These are phyloP conservation scores for Pyronema domesticum DNA, from an alignment of 495 filamentous ascomycete species.

Conservation along the genomic window DNA sequence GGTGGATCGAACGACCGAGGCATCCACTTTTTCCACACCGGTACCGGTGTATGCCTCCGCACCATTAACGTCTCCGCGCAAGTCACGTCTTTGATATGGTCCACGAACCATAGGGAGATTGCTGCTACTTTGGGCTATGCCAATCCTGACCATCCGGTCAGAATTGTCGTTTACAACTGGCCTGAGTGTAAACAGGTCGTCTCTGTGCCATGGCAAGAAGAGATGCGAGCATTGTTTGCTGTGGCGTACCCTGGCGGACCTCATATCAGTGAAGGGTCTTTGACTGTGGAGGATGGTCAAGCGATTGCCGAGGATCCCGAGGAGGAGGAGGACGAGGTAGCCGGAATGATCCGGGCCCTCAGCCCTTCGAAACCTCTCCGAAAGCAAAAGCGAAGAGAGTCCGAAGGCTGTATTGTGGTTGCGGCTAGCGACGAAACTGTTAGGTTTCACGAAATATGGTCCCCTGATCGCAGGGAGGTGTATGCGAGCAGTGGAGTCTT, in stretches of 20 bases:
- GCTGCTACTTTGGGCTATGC: constrained; percentile 87
- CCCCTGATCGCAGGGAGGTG: constrained; percentile 39
- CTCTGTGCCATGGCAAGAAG: constrained; percentile 71
- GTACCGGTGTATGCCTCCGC: constrained; percentile 66
- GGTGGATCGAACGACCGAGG: constrained; percentile 86
- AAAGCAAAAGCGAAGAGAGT: constrained; percentile 32
- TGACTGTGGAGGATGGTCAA: background rate
- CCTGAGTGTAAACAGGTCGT: constrained; percentile 79
- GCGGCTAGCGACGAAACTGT: constrained; percentile 87
- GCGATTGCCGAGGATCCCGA: background rate
- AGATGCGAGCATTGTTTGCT: constrained; percentile 62
- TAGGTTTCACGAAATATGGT: constrained; percentile 94
- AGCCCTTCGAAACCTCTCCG: background rate
- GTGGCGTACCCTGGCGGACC: constrained; percentile 50
- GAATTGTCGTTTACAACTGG: constrained; percentile 92
- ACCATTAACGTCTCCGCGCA: constrained; percentile 87
- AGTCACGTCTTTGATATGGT: constrained; percentile 87
- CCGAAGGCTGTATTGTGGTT: constrained; percentile 80
- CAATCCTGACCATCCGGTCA: constrained; percentile 78
- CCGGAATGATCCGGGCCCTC: background rate
- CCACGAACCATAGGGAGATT: constrained; percentile 66
- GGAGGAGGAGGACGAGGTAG: constrained; percentile 1
- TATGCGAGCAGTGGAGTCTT: constrained; percentile 46
- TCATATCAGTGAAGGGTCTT: background rate
- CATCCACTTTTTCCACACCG: constrained; percentile 89